These are phyloP conservation scores for Ephemerocybe angulata DNA, from an alignment of 768 basidiomycete species.

Conservation along the genomic window DNA sequence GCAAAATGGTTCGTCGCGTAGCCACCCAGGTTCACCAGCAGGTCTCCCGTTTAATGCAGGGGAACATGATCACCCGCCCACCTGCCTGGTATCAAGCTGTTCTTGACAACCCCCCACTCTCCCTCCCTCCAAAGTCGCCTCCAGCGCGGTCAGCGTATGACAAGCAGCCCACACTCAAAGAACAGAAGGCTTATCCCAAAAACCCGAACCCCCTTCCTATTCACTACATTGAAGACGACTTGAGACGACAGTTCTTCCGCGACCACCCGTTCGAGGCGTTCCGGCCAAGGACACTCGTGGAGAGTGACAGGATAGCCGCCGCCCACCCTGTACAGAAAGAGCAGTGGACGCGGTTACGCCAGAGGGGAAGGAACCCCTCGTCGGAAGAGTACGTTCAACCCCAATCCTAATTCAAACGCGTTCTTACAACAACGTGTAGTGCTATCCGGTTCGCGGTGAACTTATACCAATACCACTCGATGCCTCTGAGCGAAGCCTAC, in stretches of 20 bases:
- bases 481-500: constrained; percentile 79
- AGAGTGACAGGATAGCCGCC: constrained; percentile 55
- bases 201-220: constrained; percentile 48
- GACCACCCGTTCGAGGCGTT: constrained; percentile 98
- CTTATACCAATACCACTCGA: constrained; percentile 59
- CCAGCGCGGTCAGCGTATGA: constrained; percentile 57
- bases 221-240: constrained; percentile 76
- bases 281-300: constrained; percentile 72
- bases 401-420: not conserved
- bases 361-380: constrained; percentile 77
- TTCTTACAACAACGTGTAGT: constrained; percentile 39
- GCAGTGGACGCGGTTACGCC: constrained; percentile 75
- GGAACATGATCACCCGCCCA: constrained; percentile 54
- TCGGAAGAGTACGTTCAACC: constrained; percentile 78
- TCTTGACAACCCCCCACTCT: constrained; percentile 82
- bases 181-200: constrained; percentile 17
- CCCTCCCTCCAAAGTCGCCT: constrained; percentile 74
- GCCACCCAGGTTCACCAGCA: constrained; percentile 88
- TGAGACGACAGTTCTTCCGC: constrained; percentile 87
- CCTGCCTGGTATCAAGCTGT: constrained; percentile 87
- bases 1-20: constrained; percentile 69
- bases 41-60: constrained; percentile 74
- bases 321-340: constrained; percentile 54
- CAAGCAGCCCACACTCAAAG: constrained; percentile 24
- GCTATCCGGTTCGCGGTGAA: constrained; percentile 77